Base-by-base conservation (phyloP, 352 stramenopile genomes). In the Phytophthora sojae region DNA sequence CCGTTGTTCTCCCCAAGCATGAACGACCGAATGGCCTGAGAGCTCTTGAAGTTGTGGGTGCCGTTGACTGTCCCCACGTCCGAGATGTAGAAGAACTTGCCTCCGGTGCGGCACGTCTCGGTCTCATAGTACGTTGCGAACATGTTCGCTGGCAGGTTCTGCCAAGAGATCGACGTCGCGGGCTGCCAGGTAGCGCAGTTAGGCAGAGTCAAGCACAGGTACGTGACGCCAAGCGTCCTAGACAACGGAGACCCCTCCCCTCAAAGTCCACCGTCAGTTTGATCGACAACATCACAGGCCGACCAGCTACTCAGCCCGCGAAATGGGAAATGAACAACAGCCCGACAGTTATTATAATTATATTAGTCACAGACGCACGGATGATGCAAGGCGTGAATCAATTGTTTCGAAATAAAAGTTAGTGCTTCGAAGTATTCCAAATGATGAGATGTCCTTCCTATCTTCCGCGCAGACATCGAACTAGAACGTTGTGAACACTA, bases 41-140 rank as follows among this genome's bases (percentile, higher is more conserved):
- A 17, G 7, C 14, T 44, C 19, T 44, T 1, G n/a, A 69, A 69
- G 52, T 9, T 23, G 52, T 63, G 61, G 1, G 51, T 52, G 26
- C 61, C 61, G 8, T 47, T 19, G 11, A 21, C 26, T 14, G 44
- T 26, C 3, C 37, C 61, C 17, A 62, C 26, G 26, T 62, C 37
- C 19, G 52, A 51, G 42, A 69, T 52, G 42, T 63, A 57, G 29
- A 47, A 63, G 30, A 14, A 62, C 44, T 69, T 69, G 42, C 42
- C 52, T 8, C 52, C 52, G 6, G 26, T 50, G 12, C 17, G 42
- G 30, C 52, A 63, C 3, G 61, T 64, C 30, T 57, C 23, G 1
- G 44, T 69, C 44, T 63, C 54, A 32, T 64, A 69, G 29, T 64
- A 69, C 1, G 57, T 53, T 8, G 23, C 53, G 11, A 63, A 69